Evolutionary conservation across 2,329 filamentous ascomycete genomes (phyloP).

Genomic region (Cercospora sojina): DNA sequence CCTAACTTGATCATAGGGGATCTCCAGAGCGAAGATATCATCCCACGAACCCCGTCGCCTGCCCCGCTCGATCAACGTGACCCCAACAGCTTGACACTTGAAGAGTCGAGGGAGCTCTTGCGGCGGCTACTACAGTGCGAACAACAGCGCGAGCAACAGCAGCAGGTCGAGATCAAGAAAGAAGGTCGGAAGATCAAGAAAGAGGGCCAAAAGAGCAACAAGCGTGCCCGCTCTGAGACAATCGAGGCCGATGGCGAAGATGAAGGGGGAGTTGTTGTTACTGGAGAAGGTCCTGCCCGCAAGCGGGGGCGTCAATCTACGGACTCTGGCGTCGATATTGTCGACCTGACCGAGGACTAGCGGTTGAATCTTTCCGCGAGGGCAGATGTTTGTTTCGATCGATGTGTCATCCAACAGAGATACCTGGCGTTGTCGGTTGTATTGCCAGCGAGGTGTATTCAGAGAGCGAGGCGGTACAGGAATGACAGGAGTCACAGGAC

Average conservation of each 20-base stretch:
- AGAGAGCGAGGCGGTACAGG: not conserved
- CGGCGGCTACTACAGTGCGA: slow-evolving; percentile 16
- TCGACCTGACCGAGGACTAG: slow-evolving; percentile 32
- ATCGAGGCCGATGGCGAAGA: slow-evolving; percentile 24
- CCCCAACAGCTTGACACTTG: slow-evolving; percentile 26
- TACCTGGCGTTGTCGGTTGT: not conserved
- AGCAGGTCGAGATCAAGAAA: slow-evolving; percentile 16
- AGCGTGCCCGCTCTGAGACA: slow-evolving; percentile 24
- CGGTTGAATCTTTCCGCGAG: not conserved
- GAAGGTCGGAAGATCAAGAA: slow-evolving; percentile 27
- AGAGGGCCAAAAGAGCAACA: slow-evolving; percentile 25
- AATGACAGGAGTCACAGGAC: not conserved
- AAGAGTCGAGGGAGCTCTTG: slow-evolving; percentile 31
- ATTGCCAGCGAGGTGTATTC: not conserved
- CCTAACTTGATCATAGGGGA: slow-evolving; percentile 26
- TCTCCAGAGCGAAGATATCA: slow-evolving; percentile 33
- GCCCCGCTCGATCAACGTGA: slow-evolving; percentile 32
- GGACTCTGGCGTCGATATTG: slow-evolving; percentile 28
- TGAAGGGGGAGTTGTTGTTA: slow-evolving; percentile 16
- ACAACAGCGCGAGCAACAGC: slow-evolving; percentile 14
- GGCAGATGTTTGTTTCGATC: not conserved
- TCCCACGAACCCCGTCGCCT: slow-evolving; percentile 30
- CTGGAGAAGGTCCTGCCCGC: slow-evolving; percentile 7
- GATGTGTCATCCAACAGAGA: not conserved
- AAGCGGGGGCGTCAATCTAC: slow-evolving; percentile 19